phyloP scores from a whole-genome alignment of 768 basidiomycete species.

The Pisolithus microcarpus region DNA sequence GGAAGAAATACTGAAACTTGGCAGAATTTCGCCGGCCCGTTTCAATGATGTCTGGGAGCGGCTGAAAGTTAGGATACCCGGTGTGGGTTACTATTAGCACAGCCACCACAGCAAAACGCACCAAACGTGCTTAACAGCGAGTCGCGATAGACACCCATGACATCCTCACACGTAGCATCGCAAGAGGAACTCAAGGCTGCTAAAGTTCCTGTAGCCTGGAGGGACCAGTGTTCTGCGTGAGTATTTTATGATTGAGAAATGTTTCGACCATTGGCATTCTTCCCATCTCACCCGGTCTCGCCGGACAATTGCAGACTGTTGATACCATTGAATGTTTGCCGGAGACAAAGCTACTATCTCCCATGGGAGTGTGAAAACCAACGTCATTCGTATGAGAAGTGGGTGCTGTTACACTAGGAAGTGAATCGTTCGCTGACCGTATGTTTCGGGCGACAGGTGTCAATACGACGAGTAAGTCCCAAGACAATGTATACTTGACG shows the following conservation, averaged over 20 bases:
- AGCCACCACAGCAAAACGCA: background rate
- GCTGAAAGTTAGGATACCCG: no score
- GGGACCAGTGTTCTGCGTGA: conserved; percentile 88
- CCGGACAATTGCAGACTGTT: conserved; percentile 48
- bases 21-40: no score
- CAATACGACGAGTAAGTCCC: conserved; percentile 87
- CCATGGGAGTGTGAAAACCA: conserved; percentile 96
- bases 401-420: conserved; percentile 20
- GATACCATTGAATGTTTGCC: conserved; percentile 82
- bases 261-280: no score
- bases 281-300: background rate
- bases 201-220: conserved; percentile 72
- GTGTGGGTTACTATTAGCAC: background rate
- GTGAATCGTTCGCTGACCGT: background rate
- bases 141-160: conserved; percentile 34
- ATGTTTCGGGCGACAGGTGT: conserved; percentile 45
- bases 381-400: conserved; percentile 82
- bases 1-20: no score
- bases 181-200: conserved; percentile 74
- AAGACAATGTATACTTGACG: conserved; percentile 1
- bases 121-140: background rate
- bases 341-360: conserved; percentile 67
- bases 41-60: no score
- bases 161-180: conserved; percentile 72
- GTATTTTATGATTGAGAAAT: conserved; percentile 25